Base-by-base conservation (phyloP, 31 red algal genomes). In the Endocladia muricata region DNA sequence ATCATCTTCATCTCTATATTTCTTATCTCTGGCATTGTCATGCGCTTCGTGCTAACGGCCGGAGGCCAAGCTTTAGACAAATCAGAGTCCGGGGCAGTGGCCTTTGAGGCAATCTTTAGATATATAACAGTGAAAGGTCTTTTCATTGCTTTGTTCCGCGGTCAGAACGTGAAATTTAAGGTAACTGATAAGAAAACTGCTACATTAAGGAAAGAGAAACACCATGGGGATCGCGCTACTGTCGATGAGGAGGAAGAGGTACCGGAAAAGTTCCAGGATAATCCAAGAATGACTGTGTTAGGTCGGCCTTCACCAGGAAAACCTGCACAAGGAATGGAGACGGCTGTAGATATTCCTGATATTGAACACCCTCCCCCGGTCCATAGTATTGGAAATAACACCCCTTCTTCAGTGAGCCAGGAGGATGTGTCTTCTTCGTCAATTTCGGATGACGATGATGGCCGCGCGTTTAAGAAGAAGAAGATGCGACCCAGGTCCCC, bases 41-140 rank as follows among this genome's bases (percentile, higher is more conserved):
- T 72, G 49, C 76, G 86, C 2, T 76, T 63, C 17, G 62, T 76
- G 3, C 34, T 82, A 7, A 70, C 69, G 6, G 39, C 55, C 57
- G 86, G 86, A 15, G 77, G 69, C 0, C 56, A 21, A 51, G 86
- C 77, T 5, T 35, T 90, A 37, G 76, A 62, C 19, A 81, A 81
- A 57, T 90, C 86, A 7, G 86, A 90, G 60, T 75, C 77, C 35
- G 86, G 76, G 1, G 36, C 76, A 2, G 71, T 82, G 34, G 86
- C 77, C 3, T 90, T 90, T 76, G 86, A 90, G 61, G 77, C 86
- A 3, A 81, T 90, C 30, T 90, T 90, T 44, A 13, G 86, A 42
- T 90, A 82, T 32, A 70, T 65, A 1, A 76, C 78, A 1, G 78
- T 90, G 36, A 90, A 81, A 34, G 86, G 86, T 2, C 29, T 90